Conservation (phyloP, 2,329 filamentous ascomycete species). For the Aureobasidium namibiae region DNA sequence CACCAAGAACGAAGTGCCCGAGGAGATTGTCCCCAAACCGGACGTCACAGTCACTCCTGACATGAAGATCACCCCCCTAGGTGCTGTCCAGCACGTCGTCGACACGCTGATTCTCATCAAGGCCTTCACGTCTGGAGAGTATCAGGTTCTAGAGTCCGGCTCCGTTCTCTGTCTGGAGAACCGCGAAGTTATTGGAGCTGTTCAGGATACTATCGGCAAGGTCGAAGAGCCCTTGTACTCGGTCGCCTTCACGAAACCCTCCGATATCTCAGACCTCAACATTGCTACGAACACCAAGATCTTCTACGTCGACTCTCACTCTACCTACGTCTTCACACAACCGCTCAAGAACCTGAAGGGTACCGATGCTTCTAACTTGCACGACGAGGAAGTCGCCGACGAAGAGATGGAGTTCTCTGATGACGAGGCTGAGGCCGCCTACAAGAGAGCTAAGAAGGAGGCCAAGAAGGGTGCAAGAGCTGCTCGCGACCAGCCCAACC, state of each 20-base stretch:
- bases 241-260: constrained; percentile 61
- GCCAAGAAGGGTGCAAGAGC: constrained; percentile 23
- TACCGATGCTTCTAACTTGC: constrained; percentile 87
- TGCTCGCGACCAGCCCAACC: constrained; percentile 9
- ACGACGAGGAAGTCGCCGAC: constrained; percentile 81
- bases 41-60: constrained; percentile 68
- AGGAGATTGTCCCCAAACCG: constrained; percentile 51
- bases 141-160: constrained; percentile 74
- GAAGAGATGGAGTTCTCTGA: constrained; percentile 95
- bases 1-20: constrained; percentile 71
- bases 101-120: constrained; percentile 72
- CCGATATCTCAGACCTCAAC: constrained; percentile 59
- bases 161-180: constrained; percentile 75
- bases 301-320: constrained; percentile 72
- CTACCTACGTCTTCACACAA: constrained; percentile 79
- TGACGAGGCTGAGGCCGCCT: constrained; percentile 74
- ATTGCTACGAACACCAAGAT: constrained; percentile 62
- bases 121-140: constrained; percentile 69
- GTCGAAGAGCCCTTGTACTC: constrained; percentile 83
- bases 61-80: constrained; percentile 69
- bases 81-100: constrained; percentile 66
- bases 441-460: constrained; percentile 28
- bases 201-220: constrained; percentile 77
- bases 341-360: constrained; percentile 72
- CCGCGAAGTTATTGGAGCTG: constrained; percentile 66